phyloP scores from a whole-genome alignment of 352 stramenopile species.

The Elongisporangium anandrum region DNA sequence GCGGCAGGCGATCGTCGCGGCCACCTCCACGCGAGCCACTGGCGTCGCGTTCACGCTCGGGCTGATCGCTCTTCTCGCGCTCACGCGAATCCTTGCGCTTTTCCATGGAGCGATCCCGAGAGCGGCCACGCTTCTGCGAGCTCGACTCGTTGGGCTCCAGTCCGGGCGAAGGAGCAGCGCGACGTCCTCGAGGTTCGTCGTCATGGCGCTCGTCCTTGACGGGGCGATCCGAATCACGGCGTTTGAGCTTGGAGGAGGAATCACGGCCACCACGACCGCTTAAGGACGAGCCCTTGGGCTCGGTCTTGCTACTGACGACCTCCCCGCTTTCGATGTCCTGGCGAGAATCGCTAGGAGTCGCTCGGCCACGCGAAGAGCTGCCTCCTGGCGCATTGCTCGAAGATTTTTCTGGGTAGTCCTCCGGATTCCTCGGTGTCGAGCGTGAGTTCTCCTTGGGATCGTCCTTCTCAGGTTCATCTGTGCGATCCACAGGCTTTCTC shows the following conservation, averaged over 20 bases:
- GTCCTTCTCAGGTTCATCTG: constrained; percentile 3
- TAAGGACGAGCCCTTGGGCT: constrained; percentile 17
- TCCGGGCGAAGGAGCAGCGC: constrained; percentile 22
- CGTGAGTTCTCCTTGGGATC: constrained; percentile 5
- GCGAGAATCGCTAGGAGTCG: constrained; percentile 20
- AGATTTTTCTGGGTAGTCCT: not conserved
- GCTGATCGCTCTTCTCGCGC: constrained; percentile 1
- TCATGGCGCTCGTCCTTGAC: constrained; percentile 9
- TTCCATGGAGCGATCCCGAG: constrained; percentile 7
- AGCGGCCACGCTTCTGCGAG: constrained; percentile 22
- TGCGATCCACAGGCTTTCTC: constrained; percentile 2
- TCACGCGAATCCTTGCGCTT: not conserved
- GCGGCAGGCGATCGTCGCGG: not conserved
- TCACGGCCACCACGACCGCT: constrained; percentile 4
- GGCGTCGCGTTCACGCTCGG: constrained; percentile 18
- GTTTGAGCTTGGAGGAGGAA: constrained; percentile 8
- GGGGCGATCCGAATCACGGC: constrained; percentile 20
- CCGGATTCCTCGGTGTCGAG: not conserved
- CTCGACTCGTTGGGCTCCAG: not conserved
- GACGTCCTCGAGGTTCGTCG: constrained; percentile 28
- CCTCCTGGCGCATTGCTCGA: not conserved
- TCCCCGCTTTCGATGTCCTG: constrained; percentile 48
- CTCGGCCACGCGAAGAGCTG: constrained; percentile 5
- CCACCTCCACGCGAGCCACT: constrained; percentile 15
- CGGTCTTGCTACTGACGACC: constrained; percentile 25